Evolutionary conservation across 139 green algal species (phyloP).

Genomic region (Auxenochlorella pyrenoidosa): DNA sequence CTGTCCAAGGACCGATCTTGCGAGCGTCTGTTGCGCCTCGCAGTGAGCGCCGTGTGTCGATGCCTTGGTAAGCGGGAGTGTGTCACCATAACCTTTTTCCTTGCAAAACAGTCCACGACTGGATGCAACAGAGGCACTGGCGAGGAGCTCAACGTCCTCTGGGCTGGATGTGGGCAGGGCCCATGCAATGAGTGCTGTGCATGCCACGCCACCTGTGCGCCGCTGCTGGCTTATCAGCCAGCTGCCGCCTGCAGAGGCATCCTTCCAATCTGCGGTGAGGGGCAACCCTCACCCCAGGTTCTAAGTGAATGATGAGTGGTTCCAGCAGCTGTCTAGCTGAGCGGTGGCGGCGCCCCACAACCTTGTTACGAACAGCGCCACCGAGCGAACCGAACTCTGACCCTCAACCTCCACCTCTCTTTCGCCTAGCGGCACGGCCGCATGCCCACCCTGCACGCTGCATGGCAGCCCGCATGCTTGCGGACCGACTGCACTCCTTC

Average conservation of each 20-base stretch:
- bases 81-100: no score
- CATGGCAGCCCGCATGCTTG: not conserved
- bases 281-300: constrained; percentile 17
- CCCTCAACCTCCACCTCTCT: constrained; percentile 8
- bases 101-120: no score
- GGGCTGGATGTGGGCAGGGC: no score
- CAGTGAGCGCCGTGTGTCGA: no score
- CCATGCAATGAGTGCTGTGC: not conserved
- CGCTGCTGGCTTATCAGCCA: no score
- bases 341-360: constrained; percentile 18
- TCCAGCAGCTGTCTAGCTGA: constrained; percentile 26
- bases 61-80: no score
- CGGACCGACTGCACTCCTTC: not conserved
- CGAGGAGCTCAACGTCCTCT: no score
- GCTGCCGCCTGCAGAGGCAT: not conserved
- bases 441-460: constrained; percentile 5
- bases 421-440: not conserved
- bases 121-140: no score
- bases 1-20: no score
- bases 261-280: constrained; percentile 40
- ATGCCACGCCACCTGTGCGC: not conserved
- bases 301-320: constrained; percentile 50
- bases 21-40: no score
- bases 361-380: constrained; percentile 49
- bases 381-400: constrained; percentile 49